phyloP scores from a whole-genome alignment of 768 basidiomycete species.

The Tylopilus sp. region DNA sequence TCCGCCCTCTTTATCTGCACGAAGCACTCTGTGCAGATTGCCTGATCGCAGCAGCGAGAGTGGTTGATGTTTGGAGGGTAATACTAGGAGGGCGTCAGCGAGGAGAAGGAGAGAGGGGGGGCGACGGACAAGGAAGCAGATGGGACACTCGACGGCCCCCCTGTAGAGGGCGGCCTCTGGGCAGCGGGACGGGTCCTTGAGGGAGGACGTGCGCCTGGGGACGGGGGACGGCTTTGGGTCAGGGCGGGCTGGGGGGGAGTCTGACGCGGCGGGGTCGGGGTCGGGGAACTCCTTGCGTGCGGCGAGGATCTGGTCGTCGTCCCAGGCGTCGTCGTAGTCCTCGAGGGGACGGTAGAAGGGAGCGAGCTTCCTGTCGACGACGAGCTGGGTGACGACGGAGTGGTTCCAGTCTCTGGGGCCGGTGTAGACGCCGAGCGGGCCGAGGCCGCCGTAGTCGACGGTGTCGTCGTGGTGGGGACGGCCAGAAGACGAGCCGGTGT shows the following conservation, averaged over 20 bases:
- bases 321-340: constrained; percentile 88
- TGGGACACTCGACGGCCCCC: constrained; percentile 91
- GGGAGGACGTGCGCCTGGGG: constrained; percentile 52
- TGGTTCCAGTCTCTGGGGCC: constrained; percentile 89
- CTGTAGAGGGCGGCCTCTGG: constrained; percentile 81
- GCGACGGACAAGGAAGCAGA: constrained; percentile 87
- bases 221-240: constrained; percentile 27
- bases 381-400: constrained; percentile 78
- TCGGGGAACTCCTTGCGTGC: constrained; percentile 69
- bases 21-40: constrained; percentile 98
- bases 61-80: constrained; percentile 97
- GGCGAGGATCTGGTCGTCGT: constrained; percentile 80
- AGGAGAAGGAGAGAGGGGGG: constrained; percentile 10
- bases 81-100: constrained; percentile 56
- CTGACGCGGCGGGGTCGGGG: constrained; percentile 42
- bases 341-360: constrained; percentile 97
- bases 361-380: constrained; percentile 82
- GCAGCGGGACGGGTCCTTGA: constrained; percentile 61
- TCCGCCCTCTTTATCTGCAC: constrained; percentile 98
- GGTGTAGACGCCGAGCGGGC: constrained; percentile 85
- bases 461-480: constrained; percentile 75
- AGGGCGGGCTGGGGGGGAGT: constrained; percentile 33
- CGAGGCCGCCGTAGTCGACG: constrained; percentile 78
- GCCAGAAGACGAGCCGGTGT: constrained; percentile 72
- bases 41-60: constrained; percentile 97